Evolutionary conservation across 1,139 yeast species (phyloP), one percentile per base, ranked within the genome.

Genomic region (Pichia sp.): DNA sequence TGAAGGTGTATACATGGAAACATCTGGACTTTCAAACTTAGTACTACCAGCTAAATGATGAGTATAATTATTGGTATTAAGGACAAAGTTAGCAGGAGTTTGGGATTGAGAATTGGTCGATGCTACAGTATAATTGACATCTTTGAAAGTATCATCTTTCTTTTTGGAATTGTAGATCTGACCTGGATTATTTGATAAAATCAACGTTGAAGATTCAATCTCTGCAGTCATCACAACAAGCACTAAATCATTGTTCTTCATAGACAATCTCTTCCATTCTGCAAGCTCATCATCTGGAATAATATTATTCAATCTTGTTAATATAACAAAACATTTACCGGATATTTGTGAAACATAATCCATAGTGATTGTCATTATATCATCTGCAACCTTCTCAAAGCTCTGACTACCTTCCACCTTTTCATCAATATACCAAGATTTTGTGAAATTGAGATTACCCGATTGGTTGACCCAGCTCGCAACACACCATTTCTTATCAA

Each of bases 401-500:
- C 34, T 56, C 18, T 52, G 48, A 21, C 53, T 48, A 6, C 44
- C 46, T 6, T 53, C 52, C 7, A 56, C 42, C 5, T 48, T 50
- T 45, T 66, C 36, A 59, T 77, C 63, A 58, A 81, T 72, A 55
- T 72, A 74, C 91, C 91, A 85, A 1, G 91, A 77, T 55, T 82
- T 85, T 1, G 83, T 76, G 48, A 73, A 73, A 9, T 83, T 78
- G 8, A 79, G 73, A 10, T 72, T 71, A 0, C 96, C 96, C 59
- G 77, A 75, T 44, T 93, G 93, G 60, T 91, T 96, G 0, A 95
- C 76, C 95, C 97, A 89, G 0, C 96, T 85, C 0, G 89, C 95
- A 24, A 84, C 80, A 42, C 89, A 73, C 96, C 97, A 91, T 49
- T 78, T 80, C 53, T 80, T 82, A 61, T 91, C 96, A 5, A 78